phyloP scores from a whole-genome alignment of 768 basidiomycete species.

The Dentipellis sp. region DNA sequence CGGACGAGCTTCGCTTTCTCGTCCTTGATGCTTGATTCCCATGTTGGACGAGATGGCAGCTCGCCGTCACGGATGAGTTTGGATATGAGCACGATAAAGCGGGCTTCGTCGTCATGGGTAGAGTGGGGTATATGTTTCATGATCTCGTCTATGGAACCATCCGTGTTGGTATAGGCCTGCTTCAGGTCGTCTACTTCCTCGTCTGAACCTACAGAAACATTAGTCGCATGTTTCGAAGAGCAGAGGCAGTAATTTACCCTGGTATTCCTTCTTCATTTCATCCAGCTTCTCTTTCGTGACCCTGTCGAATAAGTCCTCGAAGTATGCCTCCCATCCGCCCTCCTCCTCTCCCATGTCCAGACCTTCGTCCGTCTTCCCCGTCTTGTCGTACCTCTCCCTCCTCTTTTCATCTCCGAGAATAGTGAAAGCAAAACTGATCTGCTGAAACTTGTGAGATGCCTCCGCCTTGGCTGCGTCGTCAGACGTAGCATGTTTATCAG shows the following conservation, averaged over 20 bases:
- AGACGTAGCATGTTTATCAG: conserved; percentile 76
- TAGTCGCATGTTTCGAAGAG: neutral
- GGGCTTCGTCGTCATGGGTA: conserved; percentile 73
- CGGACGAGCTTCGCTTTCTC: conserved; percentile 70
- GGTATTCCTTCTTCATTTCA: conserved; percentile 90
- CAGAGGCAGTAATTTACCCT: conserved; percentile 43
- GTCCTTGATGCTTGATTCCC: conserved; percentile 70
- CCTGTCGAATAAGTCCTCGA: conserved; percentile 79
- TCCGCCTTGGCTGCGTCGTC: conserved; percentile 51
- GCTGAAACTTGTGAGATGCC: conserved; percentile 78
- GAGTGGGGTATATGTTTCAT: conserved; percentile 85
- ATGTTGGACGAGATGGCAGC: conserved; percentile 45
- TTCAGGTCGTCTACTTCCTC: conserved; percentile 82
- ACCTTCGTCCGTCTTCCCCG: conserved; percentile 79
- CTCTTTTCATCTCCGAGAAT: conserved; percentile 74
- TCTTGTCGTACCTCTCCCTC: conserved; percentile 72
- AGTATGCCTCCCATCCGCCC: conserved; percentile 94
- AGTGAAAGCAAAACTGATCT: conserved; percentile 90
- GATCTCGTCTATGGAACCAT: conserved; percentile 73
- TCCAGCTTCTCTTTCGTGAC: conserved; percentile 83
- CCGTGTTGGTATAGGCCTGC: conserved; percentile 57
- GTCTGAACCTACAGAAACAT: conserved; percentile 49
- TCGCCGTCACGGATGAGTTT: conserved; percentile 52
- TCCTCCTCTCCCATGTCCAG: conserved; percentile 63
- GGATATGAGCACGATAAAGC: conserved; percentile 66